These are phyloP conservation scores for Spathaspora passalidarum DNA, from an alignment of 805 yeast genomes.

Conservation along the genomic window DNA sequence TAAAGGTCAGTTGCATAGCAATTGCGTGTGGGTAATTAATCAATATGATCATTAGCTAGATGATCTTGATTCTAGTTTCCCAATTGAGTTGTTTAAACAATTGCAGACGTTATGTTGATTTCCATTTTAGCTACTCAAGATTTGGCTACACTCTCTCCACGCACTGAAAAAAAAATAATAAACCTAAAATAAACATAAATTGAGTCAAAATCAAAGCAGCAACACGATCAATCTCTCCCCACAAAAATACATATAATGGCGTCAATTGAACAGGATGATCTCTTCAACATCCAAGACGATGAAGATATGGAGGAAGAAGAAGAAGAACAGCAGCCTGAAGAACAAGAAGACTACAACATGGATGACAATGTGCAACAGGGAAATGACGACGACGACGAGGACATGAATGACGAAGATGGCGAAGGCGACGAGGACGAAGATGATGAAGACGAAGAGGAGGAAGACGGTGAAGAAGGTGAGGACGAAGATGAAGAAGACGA, in stretches of 20 bases:
- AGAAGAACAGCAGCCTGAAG: conserved; percentile 8
- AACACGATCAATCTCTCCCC: background rate
- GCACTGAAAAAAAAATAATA: background rate
- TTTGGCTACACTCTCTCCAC: background rate
- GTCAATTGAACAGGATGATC: conserved; percentile 22
- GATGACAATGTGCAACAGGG: conserved; percentile 16
- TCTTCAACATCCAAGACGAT: conserved; percentile 18
- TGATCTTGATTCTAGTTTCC: no score
- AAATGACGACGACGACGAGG: conserved; percentile 17
- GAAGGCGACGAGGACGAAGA: conserved; percentile 13
- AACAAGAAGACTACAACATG: conserved; percentile 13
- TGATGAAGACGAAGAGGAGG: conserved; percentile 17
- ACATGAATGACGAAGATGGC: conserved; percentile 14
- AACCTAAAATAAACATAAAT: background rate
- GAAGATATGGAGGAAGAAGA: conserved; percentile 16
- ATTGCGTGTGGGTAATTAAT: no score
- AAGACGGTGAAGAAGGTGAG: conserved; percentile 17
- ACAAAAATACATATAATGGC: conserved; percentile 8
- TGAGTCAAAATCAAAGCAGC: no score
- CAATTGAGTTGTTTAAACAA: background rate
- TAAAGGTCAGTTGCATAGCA: no score
- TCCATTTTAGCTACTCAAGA: background rate
- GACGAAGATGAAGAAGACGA: conserved; percentile 15
- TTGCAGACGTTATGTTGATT: background rate
- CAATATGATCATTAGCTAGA: no score